phyloP scores from a whole-genome alignment of 257 asterid species.

The Scutellaria galericulata region DNA sequence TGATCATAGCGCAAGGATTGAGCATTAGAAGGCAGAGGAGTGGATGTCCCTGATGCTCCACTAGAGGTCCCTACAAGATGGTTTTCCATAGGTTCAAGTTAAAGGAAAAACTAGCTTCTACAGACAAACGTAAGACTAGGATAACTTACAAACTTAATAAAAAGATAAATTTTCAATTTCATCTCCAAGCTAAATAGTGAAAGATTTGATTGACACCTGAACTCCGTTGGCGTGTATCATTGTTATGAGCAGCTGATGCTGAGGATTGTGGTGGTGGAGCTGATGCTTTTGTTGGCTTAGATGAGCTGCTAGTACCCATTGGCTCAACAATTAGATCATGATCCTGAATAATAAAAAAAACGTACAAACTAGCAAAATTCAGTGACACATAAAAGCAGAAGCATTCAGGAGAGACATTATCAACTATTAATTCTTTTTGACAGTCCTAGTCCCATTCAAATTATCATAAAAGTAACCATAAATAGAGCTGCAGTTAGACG shows the following conservation, averaged over 20 bases:
- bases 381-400: slow-evolving; percentile 3
- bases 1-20: slow-evolving; percentile 74
- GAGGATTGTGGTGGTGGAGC: slow-evolving; percentile 53
- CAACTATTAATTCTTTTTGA: background rate
- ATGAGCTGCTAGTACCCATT: slow-evolving; percentile 57
- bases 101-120: slow-evolving; percentile 24
- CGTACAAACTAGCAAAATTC: slow-evolving; percentile 6
- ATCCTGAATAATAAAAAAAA: slow-evolving; percentile 51
- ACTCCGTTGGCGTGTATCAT: slow-evolving; percentile 52
- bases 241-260: slow-evolving; percentile 53
- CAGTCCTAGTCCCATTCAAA: background rate
- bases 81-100: slow-evolving; percentile 17
- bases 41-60: slow-evolving; percentile 67
- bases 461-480: slow-evolving; percentile 3
- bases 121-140: slow-evolving; percentile 3
- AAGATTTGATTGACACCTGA: slow-evolving; percentile 49
- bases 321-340: slow-evolving; percentile 83
- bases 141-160: background rate
- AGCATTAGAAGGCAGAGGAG: slow-evolving; percentile 55
- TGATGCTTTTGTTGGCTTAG: slow-evolving; percentile 66
- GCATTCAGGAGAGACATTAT: slow-evolving; percentile 7
- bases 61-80: slow-evolving; percentile 60
- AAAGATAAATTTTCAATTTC: slow-evolving; percentile 15
- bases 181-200: slow-evolving; percentile 9
- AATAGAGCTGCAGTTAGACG: too few species aligned